phyloP scores from a whole-genome alignment of 202 grass and related monocot species.

The Schoenoplectus triqueter region DNA sequence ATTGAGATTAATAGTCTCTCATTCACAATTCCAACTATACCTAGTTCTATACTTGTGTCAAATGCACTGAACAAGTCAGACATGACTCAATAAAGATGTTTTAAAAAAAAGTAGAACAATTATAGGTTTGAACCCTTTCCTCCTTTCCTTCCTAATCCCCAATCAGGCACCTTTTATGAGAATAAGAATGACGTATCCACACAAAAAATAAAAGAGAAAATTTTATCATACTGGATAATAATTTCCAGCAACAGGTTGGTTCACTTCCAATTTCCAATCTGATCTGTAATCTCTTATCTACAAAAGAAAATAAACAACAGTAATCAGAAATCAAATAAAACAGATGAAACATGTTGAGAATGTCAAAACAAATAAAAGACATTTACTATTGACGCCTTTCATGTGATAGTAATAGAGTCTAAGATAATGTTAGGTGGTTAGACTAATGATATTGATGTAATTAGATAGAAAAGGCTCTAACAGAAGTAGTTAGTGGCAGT shows the following conservation, averaged over 20 bases:
- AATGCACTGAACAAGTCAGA: conserved; percentile 19
- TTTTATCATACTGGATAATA: conserved; percentile 55
- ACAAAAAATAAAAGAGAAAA: neutral
- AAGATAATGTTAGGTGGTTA: too few relatives aligned
- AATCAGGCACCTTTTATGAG: neutral
- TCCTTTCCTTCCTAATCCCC: conserved; percentile 9
- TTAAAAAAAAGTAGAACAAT: conserved; percentile 5
- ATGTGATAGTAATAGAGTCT: neutral
- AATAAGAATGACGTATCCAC: neutral
- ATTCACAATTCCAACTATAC: conserved; percentile 14
- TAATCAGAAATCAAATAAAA: conserved; percentile 26
- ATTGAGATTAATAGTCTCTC: too few relatives aligned
- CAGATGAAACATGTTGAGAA: conserved; percentile 19
- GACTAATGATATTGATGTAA: too few relatives aligned
- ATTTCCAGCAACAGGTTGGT: conserved; percentile 57
- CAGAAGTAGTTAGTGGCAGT: too few relatives aligned
- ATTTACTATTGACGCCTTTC: neutral
- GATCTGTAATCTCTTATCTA: conserved; percentile 57
- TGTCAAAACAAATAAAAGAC: neutral
- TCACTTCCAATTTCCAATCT: conserved; percentile 52
- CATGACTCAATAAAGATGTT: neutral
- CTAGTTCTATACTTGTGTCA: conserved; percentile 15
- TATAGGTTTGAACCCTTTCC: neutral
- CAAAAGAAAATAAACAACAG: conserved; percentile 26
- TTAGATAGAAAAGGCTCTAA: too few relatives aligned